These are phyloP conservation scores for Arthrocladium fulminans DNA, from an alignment of 2,329 filamentous ascomycete genomes.

Conservation along the genomic window DNA sequence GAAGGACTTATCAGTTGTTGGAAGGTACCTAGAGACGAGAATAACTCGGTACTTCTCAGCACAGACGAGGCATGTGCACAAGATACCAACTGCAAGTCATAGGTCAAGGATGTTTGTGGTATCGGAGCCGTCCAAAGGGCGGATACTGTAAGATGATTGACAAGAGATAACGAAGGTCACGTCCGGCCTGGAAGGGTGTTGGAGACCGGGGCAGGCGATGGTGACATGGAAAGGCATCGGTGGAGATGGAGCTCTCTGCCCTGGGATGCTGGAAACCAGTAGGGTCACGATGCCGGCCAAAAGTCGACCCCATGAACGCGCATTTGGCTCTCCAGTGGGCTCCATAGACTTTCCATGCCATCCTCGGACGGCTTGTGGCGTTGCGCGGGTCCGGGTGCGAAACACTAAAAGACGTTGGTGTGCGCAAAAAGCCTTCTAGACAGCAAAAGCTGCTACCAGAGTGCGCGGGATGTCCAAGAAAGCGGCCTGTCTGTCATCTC, in stretches of 20 bases:
- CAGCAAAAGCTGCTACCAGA: neutral
- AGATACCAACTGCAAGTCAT: neutral
- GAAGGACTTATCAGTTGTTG: neutral
- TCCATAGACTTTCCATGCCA: neutral
- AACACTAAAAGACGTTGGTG: neutral
- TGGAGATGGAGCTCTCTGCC: neutral
- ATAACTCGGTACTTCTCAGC: slow-evolving; percentile 10
- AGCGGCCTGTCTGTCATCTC: neutral
- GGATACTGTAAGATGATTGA: neutral
- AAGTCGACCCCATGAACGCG: too few species aligned
- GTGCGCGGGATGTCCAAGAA: neutral
- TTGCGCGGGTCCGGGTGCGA: neutral
- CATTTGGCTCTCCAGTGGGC: neutral
- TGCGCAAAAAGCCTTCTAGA: neutral
- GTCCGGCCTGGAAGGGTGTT: slow-evolving; percentile 1
- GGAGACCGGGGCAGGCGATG: neutral
- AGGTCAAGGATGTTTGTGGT: neutral
- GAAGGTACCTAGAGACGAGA: slow-evolving; percentile 4
- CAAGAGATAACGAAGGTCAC: slow-evolving; percentile 4
- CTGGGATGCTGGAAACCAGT: neutral
- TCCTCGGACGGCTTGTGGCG: neutral
- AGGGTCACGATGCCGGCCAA: neutral
- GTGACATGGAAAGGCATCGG: neutral
- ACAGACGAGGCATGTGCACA: slow-evolving; percentile 4
- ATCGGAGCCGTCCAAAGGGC: neutral